These are phyloP conservation scores for Galerina marginata DNA, from an alignment of 768 basidiomycete genomes.

Conservation along the genomic window DNA sequence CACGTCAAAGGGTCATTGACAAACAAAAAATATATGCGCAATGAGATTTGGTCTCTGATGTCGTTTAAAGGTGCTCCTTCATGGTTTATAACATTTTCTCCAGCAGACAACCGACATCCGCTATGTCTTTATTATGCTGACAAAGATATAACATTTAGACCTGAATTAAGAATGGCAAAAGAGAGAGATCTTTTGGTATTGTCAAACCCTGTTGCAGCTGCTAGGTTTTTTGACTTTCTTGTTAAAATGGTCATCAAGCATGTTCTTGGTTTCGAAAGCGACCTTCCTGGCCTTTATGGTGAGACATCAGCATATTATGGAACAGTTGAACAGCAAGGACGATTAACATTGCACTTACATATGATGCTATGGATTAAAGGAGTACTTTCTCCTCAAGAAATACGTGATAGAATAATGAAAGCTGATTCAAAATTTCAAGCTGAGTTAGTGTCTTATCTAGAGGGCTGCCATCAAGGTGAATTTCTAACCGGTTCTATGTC, in stretches of 20 bases:
- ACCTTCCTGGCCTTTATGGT: slow-evolving; percentile 30
- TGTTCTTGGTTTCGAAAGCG: slow-evolving; percentile 22
- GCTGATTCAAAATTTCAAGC: slow-evolving; percentile 28
- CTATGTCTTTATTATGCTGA: slow-evolving; percentile 41
- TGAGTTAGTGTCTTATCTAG: slow-evolving; percentile 33
- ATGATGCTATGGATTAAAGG: slow-evolving; percentile 39
- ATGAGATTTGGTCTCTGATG: slow-evolving; percentile 38
- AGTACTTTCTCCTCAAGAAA: slow-evolving; percentile 36
- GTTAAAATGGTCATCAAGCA: slow-evolving; percentile 32
- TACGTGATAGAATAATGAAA: slow-evolving; percentile 30
- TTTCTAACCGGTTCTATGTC: slow-evolving; percentile 28
- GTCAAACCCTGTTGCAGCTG: slow-evolving; percentile 31
- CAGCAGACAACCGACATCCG: slow-evolving; percentile 38
- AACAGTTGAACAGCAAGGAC: slow-evolving; percentile 41
- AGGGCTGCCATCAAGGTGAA: slow-evolving; percentile 35
- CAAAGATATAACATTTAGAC: slow-evolving; percentile 21
- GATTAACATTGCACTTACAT: slow-evolving; percentile 43
- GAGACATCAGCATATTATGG: slow-evolving; percentile 35
- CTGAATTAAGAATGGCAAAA: slow-evolving; percentile 13
- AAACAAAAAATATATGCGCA: slow-evolving; percentile 22
- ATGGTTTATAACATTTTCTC: slow-evolving; percentile 44
- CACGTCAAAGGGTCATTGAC: slow-evolving; percentile 28
- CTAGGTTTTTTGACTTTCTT: slow-evolving; percentile 38
- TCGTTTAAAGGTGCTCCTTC: slow-evolving; percentile 30
- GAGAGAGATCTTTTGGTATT: slow-evolving; percentile 6